A percentile compares a stretch with the other conserved stretches of the same genome.
These are phyloP conservation scores for Symbiodinium natans DNA, from an alignment of 73 alveolate species.

Conservation along the genomic window DNA sequence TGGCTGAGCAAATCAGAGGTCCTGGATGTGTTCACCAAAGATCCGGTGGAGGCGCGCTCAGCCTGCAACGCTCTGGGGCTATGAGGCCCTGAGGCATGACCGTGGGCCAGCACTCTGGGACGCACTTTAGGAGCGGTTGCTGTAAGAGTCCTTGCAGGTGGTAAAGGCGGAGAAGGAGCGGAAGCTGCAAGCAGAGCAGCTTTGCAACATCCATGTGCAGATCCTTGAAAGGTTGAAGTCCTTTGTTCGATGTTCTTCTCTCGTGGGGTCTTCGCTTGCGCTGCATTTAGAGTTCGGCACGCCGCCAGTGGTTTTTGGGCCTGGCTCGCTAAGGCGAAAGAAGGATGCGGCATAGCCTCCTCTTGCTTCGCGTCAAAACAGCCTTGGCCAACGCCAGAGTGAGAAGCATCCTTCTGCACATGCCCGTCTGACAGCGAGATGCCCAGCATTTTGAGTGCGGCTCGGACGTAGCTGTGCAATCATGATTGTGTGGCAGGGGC, in stretches of 20 bases:
- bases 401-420: neutral
- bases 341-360: neutral
- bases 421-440: neutral
- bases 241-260: no score
- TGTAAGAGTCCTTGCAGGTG: no score
- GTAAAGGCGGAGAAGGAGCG: conserved; percentile 66
- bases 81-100: neutral
- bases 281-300: neutral
- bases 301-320: no score
- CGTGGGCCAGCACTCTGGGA: no score
- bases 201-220: neutral
- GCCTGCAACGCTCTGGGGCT: no score
- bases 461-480: neutral
- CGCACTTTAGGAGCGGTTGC: neutral
- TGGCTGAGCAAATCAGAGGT: no score
- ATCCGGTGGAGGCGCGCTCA: conserved; percentile 60
- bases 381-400: neutral
- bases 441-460: neutral
- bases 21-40: conserved; percentile 70
- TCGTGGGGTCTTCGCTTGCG: neutral
- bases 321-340: neutral
- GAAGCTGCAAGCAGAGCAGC: conserved; percentile 11
- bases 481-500: neutral
- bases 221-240: no score
- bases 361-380: neutral